Base-by-base conservation (phyloP, 805 yeast species). In the Candida incommunis region DNA sequence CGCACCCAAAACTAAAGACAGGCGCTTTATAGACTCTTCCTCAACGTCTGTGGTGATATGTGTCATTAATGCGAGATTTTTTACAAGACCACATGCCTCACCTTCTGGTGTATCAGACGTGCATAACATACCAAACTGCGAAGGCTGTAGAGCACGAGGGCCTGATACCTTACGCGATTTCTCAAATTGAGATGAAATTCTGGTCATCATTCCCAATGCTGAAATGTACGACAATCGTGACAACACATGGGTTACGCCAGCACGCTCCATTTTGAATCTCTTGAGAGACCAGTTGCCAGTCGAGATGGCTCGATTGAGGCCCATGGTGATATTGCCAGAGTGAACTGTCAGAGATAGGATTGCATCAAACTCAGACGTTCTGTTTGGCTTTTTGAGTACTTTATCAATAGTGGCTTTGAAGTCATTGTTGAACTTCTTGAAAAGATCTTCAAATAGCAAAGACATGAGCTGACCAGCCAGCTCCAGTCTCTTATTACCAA, bases 51-150 rank as follows among this genome's bases (percentile, higher is more conserved):
- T 90, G 3, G 98, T 92, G 57, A 92, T 92, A 64, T 92, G 98
- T 9, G 98, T 92, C 98, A 92, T 92, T 41, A 92, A 71, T 1
- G 98, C 98, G 62, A 92, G 70, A 60, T 92, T 92, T 66, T 92
- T 92, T 29, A 92, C 98, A 63, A 92, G 74, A 59, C 98, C 98
- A 77, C 98, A 92, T 0, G 98, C 98, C 66, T 92, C 98, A 72
- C 98, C 98, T 74, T 92, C 98, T 1, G 98, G 98, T 0, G 98
- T 92, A 74, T 92, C 98, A 0, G 97, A 84, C 4, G 97, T 86
- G 71, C 98, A 92, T 48, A 92, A 71, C 97, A 92, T 92, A 61
- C 98, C 98, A 63, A 92, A 92, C 67, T 92, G 98, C 1, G 98
- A 92, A 9, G 98, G 98, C 64, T 92, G 98, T 52, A 92, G 72